Conservation (phyloP, 441 rosid species). For the Hura crepitans region DNA sequence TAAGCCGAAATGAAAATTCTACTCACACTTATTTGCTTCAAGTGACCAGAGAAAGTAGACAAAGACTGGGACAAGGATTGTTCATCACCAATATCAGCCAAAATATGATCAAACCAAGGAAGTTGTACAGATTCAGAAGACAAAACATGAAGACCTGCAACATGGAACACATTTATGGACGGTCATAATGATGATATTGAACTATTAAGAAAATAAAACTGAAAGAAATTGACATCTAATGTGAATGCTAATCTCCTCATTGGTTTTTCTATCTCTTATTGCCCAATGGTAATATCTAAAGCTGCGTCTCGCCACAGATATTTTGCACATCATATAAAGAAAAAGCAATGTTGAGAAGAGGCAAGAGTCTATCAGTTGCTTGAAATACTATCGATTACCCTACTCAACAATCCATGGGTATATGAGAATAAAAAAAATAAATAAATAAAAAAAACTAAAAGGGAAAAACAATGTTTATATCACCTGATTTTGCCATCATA, state of each 20-base stretch:
- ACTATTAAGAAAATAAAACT: not conserved
- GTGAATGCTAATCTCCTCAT: conserved; percentile 13
- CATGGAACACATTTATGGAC: conserved; percentile 16
- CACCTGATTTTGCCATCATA: conserved; percentile 98
- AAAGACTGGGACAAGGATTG: conserved; percentile 86
- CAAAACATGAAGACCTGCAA: conserved; percentile 82
- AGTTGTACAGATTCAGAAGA: conserved; percentile 75
- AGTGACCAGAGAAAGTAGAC: conserved; percentile 93
- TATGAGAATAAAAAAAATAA: too few relatives aligned
- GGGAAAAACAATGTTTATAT: conserved; percentile 4
- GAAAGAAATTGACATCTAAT: not conserved
- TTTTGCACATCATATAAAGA: not conserved
- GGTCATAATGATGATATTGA: conserved; percentile 3
- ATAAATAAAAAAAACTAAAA: not conserved
- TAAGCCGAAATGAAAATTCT: conserved; percentile 18
- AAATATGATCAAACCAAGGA: conserved; percentile 92
- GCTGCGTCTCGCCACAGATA: not conserved
- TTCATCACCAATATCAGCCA: conserved; percentile 95
- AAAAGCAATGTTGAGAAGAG: conserved; percentile 9
- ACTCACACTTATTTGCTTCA: conserved; percentile 86
- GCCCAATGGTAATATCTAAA: conserved; percentile 7
- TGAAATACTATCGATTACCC: not conserved
- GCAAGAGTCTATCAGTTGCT: not conserved
- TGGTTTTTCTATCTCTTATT: conserved; percentile 4
- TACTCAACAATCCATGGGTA: conserved; percentile 6